Base-by-base conservation (phyloP, 768 basidiomycete genomes). In the Paxillus involutus region DNA sequence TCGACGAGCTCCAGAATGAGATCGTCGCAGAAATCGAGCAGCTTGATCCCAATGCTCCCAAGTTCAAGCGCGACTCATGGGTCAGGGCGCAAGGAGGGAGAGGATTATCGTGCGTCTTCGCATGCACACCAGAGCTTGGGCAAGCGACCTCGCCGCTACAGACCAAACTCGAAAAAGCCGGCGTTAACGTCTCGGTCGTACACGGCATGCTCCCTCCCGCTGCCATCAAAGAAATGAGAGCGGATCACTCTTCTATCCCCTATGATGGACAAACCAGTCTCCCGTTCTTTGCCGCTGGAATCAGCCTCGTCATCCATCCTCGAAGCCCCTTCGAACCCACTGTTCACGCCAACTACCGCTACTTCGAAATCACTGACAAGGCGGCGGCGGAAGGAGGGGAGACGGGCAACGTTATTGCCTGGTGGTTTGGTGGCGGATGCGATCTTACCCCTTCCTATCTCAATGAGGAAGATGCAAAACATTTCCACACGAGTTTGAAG, bases 371-470 rank as follows among this genome's bases (percentile, higher is more conserved):
- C 59, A 86, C 85, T 3, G 82, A 88, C 58, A 26, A 26, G 4
- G 73, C 75, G 41, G 62, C 61, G 1, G 58, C 59, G 4, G 66
- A 64, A 21, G 70, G 71, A 36, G 72, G 72, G 3, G 66, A 68
- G 49, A 65, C 73, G 24, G 78, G 80, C 8, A 79, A 81, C 59
- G 72, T 91, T 17, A 73, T 94, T 40, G 86, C 94, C 26, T 98
- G 95, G 94, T 99, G 96, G 97, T 99, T 98, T 66, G 96, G 97
- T 17, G 97, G 97, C 33, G 96, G 96, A 7, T 86, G 85, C 7
- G 96, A 99, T 69, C 80, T 98, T 32, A 99, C 97, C 0, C 96
- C 96, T 1, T 87, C 88, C 4, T 98, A 98, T 71, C 82, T 98
- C 16, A 92, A 86, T 73, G 84, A 86, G 52, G 89, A 89, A 52